These are phyloP conservation scores for Huntiella decipiens DNA, from an alignment of 2,329 filamentous ascomycete genomes.

Conservation along the genomic window DNA sequence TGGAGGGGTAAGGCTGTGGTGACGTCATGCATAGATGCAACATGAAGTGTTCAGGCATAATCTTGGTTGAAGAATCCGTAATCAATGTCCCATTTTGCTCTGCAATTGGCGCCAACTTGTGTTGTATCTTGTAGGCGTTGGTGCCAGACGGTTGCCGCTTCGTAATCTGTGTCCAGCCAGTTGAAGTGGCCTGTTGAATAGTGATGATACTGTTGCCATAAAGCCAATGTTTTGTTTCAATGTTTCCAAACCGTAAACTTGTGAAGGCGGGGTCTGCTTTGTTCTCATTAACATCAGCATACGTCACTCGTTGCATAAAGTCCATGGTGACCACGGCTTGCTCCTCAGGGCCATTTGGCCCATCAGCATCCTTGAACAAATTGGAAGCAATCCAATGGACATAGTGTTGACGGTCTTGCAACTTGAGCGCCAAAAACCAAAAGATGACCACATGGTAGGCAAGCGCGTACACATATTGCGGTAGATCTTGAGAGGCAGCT, in stretches of 20 bases:
- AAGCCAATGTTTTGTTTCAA: conserved; percentile 50
- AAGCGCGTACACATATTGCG: conserved; percentile 82
- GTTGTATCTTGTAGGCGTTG: conserved; percentile 38
- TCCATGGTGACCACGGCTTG: conserved; percentile 88
- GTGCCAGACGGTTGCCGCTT: conserved; percentile 54
- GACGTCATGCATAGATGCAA: conserved; percentile 48
- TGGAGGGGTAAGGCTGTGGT: conserved; percentile 36
- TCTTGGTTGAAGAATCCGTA: conserved; percentile 34
- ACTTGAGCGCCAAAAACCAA: conserved; percentile 83
- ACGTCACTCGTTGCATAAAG: conserved; percentile 79
- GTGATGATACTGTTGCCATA: conserved; percentile 57
- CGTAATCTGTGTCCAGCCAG: conserved; percentile 51
- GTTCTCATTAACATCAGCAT: conserved; percentile 68
- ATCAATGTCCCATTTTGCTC: conserved; percentile 28
- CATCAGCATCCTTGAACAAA: conserved; percentile 59
- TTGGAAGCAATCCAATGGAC: conserved; percentile 83
- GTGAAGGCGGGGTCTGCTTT: conserved; percentile 47
- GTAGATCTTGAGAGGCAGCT: conserved; percentile 48
- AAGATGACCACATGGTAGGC: conserved; percentile 93
- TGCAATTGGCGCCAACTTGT: conserved; percentile 39
- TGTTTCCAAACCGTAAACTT: conserved; percentile 42
- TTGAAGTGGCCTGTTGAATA: conserved; percentile 47
- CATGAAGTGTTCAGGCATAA: conserved; percentile 56
- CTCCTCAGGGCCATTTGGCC: conserved; percentile 59
- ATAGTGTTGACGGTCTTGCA: conserved; percentile 64